phyloP scores from a whole-genome alignment of 2,329 filamentous ascomycete genomes.

The Apiospora aurea region DNA sequence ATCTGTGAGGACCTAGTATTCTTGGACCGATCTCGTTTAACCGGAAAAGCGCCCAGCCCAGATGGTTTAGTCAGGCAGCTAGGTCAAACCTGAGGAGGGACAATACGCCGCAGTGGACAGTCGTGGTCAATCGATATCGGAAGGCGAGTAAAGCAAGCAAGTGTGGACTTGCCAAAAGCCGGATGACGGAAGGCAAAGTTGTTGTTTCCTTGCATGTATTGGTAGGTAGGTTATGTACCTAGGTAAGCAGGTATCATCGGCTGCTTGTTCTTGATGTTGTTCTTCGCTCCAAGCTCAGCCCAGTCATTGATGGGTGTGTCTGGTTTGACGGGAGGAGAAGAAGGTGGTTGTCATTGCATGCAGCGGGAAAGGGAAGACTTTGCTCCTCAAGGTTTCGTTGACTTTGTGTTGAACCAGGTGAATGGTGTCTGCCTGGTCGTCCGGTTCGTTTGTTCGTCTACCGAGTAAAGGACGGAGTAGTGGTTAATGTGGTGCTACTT shows the following conservation, averaged over 20 bases:
- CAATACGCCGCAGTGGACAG: background rate
- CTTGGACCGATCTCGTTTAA: conserved; percentile 14
- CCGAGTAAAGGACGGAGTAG: conserved; percentile 1
- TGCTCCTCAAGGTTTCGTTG: conserved; percentile 17
- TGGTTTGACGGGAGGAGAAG: background rate
- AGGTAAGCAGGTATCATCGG: background rate
- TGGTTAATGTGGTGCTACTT: conserved; percentile 5
- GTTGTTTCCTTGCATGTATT: background rate
- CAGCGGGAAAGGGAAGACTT: background rate
- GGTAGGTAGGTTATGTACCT: background rate
- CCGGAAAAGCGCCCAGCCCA: conserved; percentile 1
- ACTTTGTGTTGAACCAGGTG: conserved; percentile 4
- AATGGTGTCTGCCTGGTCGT: conserved; percentile 14
- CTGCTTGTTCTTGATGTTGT: background rate
- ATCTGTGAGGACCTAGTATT: conserved; percentile 12
- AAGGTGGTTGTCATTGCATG: conserved; percentile 1
- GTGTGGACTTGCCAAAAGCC: background rate
- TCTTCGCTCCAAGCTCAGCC: conserved; percentile 9
- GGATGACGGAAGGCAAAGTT: background rate
- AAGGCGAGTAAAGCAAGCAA: background rate
- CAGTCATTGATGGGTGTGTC: background rate
- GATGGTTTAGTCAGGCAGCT: conserved; percentile 11
- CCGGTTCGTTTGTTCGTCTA: background rate
- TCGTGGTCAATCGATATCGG: conserved; percentile 7
- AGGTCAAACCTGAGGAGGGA: conserved; percentile 12